Evolutionary conservation across 1,284 basidiomycete species (phyloP).

Genomic region (Cutaneotrichosporon sp.): DNA sequence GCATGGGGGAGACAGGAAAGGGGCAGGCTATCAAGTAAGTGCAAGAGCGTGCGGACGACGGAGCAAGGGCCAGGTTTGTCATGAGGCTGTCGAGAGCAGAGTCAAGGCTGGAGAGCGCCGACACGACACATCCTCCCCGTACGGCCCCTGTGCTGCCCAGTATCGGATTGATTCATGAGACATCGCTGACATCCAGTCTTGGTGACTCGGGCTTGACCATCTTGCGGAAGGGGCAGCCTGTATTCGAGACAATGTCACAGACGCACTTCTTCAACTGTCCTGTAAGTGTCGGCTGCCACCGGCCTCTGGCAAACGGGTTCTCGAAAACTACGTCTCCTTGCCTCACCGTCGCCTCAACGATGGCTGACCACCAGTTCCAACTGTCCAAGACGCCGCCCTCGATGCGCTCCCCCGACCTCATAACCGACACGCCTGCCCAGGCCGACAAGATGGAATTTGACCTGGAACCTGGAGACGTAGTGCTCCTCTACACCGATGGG

Average conservation of each 20-base stretch:
- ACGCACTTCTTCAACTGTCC: constrained; percentile 51
- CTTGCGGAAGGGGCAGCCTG: constrained; percentile 36
- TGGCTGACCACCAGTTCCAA: constrained; percentile 33
- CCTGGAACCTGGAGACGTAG: constrained; percentile 43
- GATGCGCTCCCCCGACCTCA: constrained; percentile 16
- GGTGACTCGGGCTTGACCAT: constrained; percentile 49
- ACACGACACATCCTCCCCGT: too few species aligned
- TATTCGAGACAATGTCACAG: constrained; percentile 37
- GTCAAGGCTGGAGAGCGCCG: too few species aligned
- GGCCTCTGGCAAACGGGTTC: too few species aligned
- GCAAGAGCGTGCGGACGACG: not conserved
- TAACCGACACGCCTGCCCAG: constrained; percentile 33
- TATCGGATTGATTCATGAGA: not conserved
- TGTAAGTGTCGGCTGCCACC: constrained; percentile 23
- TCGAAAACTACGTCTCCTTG: too few species aligned
- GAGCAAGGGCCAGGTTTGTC: not conserved
- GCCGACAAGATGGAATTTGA: constrained; percentile 39
- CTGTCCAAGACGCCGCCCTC: constrained; percentile 35
- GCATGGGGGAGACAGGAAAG: constrained; percentile 44
- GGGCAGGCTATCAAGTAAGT: constrained; percentile 52
- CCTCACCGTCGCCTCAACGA: constrained; percentile 11
- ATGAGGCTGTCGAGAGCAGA: too few species aligned
- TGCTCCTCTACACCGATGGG: constrained; percentile 54
- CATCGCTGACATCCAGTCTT: constrained; percentile 29
- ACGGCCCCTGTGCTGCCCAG: not conserved